phyloP scores from a whole-genome alignment of 371 early-diverging fungal species.

The Actinomortierella wolfii region DNA sequence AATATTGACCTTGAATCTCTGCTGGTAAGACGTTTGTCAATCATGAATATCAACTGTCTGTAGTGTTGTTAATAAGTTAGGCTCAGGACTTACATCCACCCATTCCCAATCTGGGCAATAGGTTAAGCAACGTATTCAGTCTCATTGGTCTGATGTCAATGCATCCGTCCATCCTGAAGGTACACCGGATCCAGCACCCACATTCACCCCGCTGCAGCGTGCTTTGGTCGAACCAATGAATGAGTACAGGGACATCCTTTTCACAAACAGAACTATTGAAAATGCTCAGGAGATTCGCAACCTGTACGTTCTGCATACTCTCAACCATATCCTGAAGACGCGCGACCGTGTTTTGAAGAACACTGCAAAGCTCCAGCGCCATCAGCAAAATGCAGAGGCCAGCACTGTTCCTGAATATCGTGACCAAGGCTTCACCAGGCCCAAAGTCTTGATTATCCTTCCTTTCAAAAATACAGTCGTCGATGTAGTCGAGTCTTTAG shows the following conservation, averaged over 20 bases:
- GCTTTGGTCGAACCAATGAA: constrained; percentile 69
- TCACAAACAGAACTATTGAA: constrained; percentile 62
- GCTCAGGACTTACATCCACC: neutral
- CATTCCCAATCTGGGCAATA: constrained; percentile 7
- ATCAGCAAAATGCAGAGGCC: constrained; percentile 51
- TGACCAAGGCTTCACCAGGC: constrained; percentile 96
- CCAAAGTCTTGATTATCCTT: constrained; percentile 87
- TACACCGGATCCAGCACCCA: constrained; percentile 10
- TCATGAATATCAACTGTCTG: no score
- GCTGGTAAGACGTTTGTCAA: constrained; percentile 39
- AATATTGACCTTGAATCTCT: constrained; percentile 45
- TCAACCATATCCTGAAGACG: constrained; percentile 90
- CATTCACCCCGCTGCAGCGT: constrained; percentile 61
- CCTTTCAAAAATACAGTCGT: constrained; percentile 89
- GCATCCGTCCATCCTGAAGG: constrained; percentile 3
- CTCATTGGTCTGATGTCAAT: constrained; percentile 36
- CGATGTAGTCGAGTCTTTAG: constrained; percentile 77
- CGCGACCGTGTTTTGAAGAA: constrained; percentile 81
- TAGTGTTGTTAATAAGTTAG: no score
- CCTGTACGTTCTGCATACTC: constrained; percentile 78
- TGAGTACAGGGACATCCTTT: constrained; percentile 80
- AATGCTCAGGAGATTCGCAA: constrained; percentile 73
- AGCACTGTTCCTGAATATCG: constrained; percentile 73
- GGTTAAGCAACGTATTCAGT: constrained; percentile 39
- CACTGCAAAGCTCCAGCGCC: constrained; percentile 72